These are phyloP conservation scores for Aplosporella prunicola DNA, from an alignment of 2,329 filamentous ascomycete genomes.

Conservation along the genomic window DNA sequence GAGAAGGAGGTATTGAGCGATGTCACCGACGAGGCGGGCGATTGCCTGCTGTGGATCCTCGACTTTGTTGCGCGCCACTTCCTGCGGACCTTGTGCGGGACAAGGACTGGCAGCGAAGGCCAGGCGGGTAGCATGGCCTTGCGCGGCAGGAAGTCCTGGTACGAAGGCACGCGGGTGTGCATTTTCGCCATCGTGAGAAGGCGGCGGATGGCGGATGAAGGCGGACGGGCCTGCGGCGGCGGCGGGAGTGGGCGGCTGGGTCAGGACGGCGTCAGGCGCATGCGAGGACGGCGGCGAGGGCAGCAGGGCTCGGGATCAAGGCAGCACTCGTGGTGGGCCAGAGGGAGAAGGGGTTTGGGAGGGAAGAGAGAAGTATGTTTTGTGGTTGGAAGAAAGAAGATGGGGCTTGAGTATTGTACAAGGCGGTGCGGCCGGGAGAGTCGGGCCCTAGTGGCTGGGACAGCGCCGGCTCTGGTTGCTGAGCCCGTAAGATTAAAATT, in stretches of 20 bases:
- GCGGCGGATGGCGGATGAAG: neutral
- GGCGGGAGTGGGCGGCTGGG: neutral
- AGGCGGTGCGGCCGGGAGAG: too few species aligned
- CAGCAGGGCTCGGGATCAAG: too few species aligned
- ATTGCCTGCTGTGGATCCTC: constrained; percentile 56
- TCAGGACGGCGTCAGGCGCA: too few species aligned
- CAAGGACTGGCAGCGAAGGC: constrained; percentile 22
- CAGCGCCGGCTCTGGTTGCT: too few species aligned
- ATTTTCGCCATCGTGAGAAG: constrained; percentile 1
- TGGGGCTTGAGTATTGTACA: too few species aligned
- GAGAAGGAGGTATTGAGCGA: constrained; percentile 74
- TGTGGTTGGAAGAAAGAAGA: too few species aligned
- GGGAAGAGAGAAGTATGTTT: too few species aligned
- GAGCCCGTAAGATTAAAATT: too few species aligned
- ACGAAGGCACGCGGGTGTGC: constrained; percentile 10
- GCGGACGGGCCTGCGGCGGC: neutral
- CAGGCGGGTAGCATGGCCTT: constrained; percentile 9
- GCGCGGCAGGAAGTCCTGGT: constrained; percentile 10
- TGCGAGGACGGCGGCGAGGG: too few species aligned
- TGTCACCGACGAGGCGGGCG: constrained; percentile 63
- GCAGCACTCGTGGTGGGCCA: too few species aligned
- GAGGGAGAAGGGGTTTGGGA: too few species aligned
- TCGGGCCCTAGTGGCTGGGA: too few species aligned
- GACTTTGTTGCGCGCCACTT: constrained; percentile 52
- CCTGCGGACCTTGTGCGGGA: constrained; percentile 57